These are phyloP conservation scores for Linaria vulgaris DNA, from an alignment of 257 asterid species.

Conservation along the genomic window DNA sequence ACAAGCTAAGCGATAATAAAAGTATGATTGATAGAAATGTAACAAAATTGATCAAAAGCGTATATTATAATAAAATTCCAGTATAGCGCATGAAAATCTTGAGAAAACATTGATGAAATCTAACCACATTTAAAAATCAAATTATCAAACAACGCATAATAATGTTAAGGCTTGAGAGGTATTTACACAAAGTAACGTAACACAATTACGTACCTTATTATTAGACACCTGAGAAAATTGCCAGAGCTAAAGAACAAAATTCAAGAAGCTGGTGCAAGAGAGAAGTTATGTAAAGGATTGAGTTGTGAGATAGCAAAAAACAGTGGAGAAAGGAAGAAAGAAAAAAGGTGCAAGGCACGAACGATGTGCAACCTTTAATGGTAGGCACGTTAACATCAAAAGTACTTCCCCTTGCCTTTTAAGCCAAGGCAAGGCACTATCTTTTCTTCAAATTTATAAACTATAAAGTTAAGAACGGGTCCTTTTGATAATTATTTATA, in stretches of 20 bases:
- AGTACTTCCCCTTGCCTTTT: conserved; percentile 49
- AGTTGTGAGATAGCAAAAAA: background rate
- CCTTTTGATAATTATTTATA: conserved; percentile 1
- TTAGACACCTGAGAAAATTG: conserved; percentile 24
- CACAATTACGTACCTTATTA: background rate
- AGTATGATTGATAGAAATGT: no score
- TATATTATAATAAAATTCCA: no score
- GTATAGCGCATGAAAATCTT: background rate
- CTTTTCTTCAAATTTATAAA: conserved; percentile 27
- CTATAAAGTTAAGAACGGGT: no score
- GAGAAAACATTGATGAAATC: background rate
- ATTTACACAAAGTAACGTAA: background rate
- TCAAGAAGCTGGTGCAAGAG: background rate
- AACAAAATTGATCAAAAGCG: no score
- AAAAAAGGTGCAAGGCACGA: conserved; percentile 36
- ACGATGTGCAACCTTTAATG: conserved; percentile 38
- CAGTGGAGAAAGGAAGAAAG: conserved; percentile 14
- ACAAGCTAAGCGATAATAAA: no score
- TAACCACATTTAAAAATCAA: background rate
- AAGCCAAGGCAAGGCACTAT: conserved; percentile 57
- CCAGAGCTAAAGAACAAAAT: conserved; percentile 7
- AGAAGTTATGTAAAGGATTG: background rate
- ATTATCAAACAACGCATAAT: background rate
- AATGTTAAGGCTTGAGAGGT: background rate
- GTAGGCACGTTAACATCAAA: conserved; percentile 60